phyloP scores from a whole-genome alignment of 2,329 filamentous ascomycete species.

The Sclerotinia glacialis region DNA sequence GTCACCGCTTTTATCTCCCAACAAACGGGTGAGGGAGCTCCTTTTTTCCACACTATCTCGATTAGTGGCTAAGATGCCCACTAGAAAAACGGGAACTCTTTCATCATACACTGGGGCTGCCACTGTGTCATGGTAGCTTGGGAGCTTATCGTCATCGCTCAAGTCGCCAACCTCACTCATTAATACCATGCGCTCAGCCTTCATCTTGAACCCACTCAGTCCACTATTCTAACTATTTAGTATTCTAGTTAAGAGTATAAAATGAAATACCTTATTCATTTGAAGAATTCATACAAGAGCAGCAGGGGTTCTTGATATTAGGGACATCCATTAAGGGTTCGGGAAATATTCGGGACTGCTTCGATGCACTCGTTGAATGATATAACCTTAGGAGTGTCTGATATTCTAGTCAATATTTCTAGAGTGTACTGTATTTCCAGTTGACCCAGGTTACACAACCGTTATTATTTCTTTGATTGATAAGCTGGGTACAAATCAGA shows the following conservation, averaged over 20 bases:
- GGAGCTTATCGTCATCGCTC: slow-evolving; percentile 7
- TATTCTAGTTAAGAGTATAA: neutral
- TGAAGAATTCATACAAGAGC: neutral
- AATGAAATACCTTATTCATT: too few species aligned
- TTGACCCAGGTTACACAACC: too few species aligned
- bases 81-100: neutral
- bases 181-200: neutral
- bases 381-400: too few species aligned
- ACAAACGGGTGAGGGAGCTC: neutral
- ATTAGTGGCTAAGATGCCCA: neutral
- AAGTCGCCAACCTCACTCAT: neutral
- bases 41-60: neutral
- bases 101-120: neutral
- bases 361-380: too few species aligned
- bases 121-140: neutral
- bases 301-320: too few species aligned
- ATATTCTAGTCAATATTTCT: too few species aligned
- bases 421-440: too few species aligned
- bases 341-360: too few species aligned
- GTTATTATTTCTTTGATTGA: slow-evolving; percentile 18
- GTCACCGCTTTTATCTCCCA: slow-evolving; percentile 4
- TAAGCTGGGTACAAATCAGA: slow-evolving; percentile 12
- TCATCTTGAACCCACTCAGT: neutral
- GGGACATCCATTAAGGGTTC: too few species aligned
- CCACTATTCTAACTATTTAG: neutral